Evolutionary conservation across 371 early-diverging fungal genomes (phyloP), one percentile per base, ranked within the genome.

Genomic region (Mortierella sp.): DNA sequence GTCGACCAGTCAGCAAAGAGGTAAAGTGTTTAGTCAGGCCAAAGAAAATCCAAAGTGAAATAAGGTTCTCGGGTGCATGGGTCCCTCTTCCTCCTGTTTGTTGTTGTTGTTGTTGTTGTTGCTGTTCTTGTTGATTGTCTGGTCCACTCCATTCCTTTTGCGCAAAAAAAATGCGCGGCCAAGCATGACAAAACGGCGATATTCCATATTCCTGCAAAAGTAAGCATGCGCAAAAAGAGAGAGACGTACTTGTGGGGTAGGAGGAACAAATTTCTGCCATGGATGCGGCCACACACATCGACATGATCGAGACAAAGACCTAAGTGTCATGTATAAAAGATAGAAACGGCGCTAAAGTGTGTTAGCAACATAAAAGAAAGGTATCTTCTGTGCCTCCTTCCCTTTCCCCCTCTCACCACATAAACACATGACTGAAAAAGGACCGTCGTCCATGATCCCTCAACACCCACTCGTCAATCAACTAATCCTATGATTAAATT

Each of bases 181-280:
- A 7, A 16, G 31, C 11, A 4, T 55, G 31, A 55, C 55, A 29
- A 55, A 55, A 55, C 55, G 55, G 55, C 55, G 55, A 31, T 55
- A 29, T 55, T 31, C 16, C 55, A 50, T 2, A 24, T 29, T 29
- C 31, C 14, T 55, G 11, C 1, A 11, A 5, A 55, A 55, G 5
- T 4, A 55, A 14, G 14, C 5, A 24, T 26, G 29, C 34, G 29
- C 31, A 40, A n/a, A 22, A 13, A 31, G 10, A 74, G 84, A 85
- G 48, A 86, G 75, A 74, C 77, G 77, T 77, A 81, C 74, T 88
- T 77, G 68, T 80, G 22, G 90, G 90, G 74, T 86, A 90, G 0
- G 88, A 82, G 6, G 87, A 89, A 64, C 89, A 87, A 68, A 89
- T 90, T 82, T 92, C 92, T 19, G 91, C 92, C 89, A 90, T 87